phyloP scores from a whole-genome alignment of 306 rosid genomes.

The Castanospermum australe region DNA sequence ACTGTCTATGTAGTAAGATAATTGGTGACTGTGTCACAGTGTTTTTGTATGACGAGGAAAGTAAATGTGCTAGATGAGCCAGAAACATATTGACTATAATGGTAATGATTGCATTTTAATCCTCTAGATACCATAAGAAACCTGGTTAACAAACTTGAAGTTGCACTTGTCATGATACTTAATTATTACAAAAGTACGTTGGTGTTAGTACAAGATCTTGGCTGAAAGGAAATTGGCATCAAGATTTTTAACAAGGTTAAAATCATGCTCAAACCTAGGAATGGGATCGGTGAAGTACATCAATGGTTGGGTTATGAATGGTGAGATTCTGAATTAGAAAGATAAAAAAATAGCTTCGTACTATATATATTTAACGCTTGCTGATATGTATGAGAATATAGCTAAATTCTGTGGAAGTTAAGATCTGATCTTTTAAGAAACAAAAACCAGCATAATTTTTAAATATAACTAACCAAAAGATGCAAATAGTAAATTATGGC shows the following conservation, averaged over 20 bases:
- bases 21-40: background rate
- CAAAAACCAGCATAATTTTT: background rate
- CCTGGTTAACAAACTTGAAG: background rate
- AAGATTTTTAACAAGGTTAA: background rate
- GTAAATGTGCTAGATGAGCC: background rate
- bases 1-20: background rate
- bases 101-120: background rate
- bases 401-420: too few species aligned
- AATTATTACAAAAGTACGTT: background rate
- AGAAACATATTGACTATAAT: background rate
- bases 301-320: background rate
- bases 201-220: background rate
- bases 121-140: background rate
- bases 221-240: background rate
- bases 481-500: background rate
- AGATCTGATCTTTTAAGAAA: too few species aligned
- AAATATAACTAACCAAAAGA: background rate
- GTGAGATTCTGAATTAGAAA: background rate
- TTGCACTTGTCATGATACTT: background rate
- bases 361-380: too few species aligned
- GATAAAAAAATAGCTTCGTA: background rate
- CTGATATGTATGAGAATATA: too few species aligned
- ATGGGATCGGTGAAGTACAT: background rate
- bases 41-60: background rate
- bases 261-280: background rate